Conservation (phyloP, 352 stramenopile genomes). For the Globisporangium camurandrum region DNA sequence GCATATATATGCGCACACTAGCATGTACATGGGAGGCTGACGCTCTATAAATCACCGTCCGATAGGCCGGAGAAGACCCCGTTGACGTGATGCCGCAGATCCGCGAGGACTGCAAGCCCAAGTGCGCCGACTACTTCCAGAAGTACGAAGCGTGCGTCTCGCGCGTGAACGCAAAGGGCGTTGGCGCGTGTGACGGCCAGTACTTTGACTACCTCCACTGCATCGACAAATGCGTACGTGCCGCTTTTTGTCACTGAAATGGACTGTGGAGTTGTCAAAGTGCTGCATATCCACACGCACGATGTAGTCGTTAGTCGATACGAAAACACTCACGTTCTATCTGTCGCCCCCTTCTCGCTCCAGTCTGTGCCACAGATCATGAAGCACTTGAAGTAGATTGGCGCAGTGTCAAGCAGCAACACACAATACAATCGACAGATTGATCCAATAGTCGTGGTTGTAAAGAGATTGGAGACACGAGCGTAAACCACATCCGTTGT, state of each 20-base stretch:
- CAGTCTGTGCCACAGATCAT: constrained; percentile 92
- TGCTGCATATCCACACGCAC: background rate
- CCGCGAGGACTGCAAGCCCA: constrained; percentile 88
- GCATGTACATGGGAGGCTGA: background rate
- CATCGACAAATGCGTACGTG: constrained; percentile 92
- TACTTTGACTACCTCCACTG: constrained; percentile 95
- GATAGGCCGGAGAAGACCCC: constrained; percentile 74
- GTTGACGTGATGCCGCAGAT: constrained; percentile 92
- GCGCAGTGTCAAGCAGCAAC: background rate
- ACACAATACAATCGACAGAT: background rate
- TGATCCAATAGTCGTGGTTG: too few species aligned
- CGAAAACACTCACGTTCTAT: too few species aligned
- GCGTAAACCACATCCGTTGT: too few species aligned
- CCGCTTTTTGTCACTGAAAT: too few species aligned
- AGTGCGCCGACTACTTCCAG: constrained; percentile 80
- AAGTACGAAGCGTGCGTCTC: constrained; percentile 90
- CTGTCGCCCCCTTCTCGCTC: constrained; percentile 10
- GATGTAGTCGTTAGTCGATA: background rate
- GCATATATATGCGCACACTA: background rate
- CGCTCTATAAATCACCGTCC: background rate
- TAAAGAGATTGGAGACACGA: too few species aligned
- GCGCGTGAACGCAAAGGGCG: constrained; percentile 87
- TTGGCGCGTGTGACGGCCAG: constrained; percentile 91
- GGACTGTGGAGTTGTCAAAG: background rate
- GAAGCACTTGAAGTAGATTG: constrained; percentile 89